phyloP scores from a whole-genome alignment of 1,139 yeast species.

The Petasospora fabianii region DNA sequence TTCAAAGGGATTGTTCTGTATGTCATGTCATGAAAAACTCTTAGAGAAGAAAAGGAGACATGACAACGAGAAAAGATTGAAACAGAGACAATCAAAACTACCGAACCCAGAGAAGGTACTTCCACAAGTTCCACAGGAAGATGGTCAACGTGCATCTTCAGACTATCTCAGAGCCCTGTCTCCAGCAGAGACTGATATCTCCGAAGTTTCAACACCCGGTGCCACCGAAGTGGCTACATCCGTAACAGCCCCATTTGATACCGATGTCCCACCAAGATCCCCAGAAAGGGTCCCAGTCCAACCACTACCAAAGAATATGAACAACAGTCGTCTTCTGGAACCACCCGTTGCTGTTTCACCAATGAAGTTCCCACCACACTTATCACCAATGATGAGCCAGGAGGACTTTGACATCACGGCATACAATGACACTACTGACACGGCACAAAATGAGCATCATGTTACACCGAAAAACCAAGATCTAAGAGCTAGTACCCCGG shows the following conservation, averaged over 20 bases:
- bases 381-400: constrained; percentile 4
- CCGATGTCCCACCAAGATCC: constrained; percentile 27
- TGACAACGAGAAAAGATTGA: constrained; percentile 22
- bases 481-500: constrained; percentile 10
- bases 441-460: background rate
- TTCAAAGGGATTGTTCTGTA: constrained; percentile 89
- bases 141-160: constrained; percentile 1
- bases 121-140: constrained; percentile 28
- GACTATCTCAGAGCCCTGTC: constrained; percentile 2
- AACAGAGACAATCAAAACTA: constrained; percentile 10
- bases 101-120: constrained; percentile 26
- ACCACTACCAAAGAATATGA: background rate
- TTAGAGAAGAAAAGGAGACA: constrained; percentile 43
- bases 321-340: constrained; percentile 4
- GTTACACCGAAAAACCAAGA: constrained; percentile 2
- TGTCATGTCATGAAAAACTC: constrained; percentile 85
- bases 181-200: constrained; percentile 15
- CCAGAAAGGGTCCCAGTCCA: constrained; percentile 26
- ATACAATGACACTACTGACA: background rate
- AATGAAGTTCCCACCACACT: constrained; percentile 13
- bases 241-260: constrained; percentile 4
- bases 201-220: constrained; percentile 18
- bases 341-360: constrained; percentile 21
- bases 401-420: background rate
- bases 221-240: constrained; percentile 9